Base-by-base conservation (phyloP, 345 rosid species). In the Syzygium aqueum region DNA sequence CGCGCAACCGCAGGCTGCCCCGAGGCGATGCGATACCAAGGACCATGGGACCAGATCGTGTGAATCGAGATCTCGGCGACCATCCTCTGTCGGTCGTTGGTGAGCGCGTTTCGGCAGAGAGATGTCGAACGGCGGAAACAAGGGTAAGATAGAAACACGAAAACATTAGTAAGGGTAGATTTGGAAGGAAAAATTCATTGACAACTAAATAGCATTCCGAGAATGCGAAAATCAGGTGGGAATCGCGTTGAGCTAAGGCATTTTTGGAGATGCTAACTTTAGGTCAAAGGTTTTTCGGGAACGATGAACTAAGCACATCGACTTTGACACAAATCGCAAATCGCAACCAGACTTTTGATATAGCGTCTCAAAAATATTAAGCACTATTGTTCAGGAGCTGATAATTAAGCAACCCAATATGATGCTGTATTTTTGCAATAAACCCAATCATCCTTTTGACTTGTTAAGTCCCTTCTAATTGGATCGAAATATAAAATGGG, bases 41-140 rank as follows among this genome's bases (percentile, higher is more conserved):
- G 56, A 53, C 16, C 21, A 7, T 9, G 8, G 2, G 57, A 23
- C 23, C 23, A 19, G 7, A 53, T 53, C 19, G 3, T 53, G 57
- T 10, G 19, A 2, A 7, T 10, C 23, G 7, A 19, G 30, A n/a
- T 30, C 5, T 65, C 11, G 57, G 3, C 22, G 4, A 65, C 21
- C 40, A 7, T 65, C 37, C 21, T 1, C 3, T 0, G 2, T 67
- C 5, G 7, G 33, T 2, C 3, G 0, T 8, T 0, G 1, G 1
- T 2, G 2, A 67, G 3, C 15, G 1, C 0, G 6, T 30, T 7
- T 13, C 16, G 40, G 40, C 15, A 28, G 3, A 65, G 40, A 25
- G 27, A 57, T 11, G 15, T 10, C 11, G 13, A 56, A 9, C 2
- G 1, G n/a, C 0, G 1, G 6, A 11, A 59, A 27, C 3, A 7